Evolutionary conservation across 2,329 filamentous ascomycete species (phyloP), one percentile per base, ranked within the genome.

Genomic region (Fusarium goolgardi): DNA sequence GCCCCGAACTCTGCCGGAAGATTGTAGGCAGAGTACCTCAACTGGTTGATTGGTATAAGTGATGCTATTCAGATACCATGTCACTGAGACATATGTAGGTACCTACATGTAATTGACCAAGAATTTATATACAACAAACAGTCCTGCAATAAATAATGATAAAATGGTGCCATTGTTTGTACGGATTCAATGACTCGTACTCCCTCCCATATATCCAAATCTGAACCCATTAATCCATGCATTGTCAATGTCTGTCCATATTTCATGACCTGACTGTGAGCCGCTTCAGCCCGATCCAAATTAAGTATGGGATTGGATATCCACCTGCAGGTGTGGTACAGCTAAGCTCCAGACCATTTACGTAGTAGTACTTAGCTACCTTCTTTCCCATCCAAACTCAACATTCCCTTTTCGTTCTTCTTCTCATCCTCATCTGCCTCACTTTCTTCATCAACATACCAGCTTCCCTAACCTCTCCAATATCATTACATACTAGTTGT

Each of bases 401-500:
- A 53, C 39, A 55, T 32, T 31, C 47, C 27, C 18, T 46, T 52
- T 51, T 45, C 29, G 44, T 54, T 57, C 63, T 65, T 57, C 63
- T 65, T 41, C 34, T 51, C 47, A 23, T 40, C 54, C 39, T 47
- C 52, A 45, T 57, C 49, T 55, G 45, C 50, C 27, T 63, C 35
- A 35, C 27, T 50, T 41, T 55, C 40, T 39, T 69, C 21, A 51
- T 55, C 56, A 21, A 46, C 56, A 15, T 12, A 37, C 18, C 12
- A 23, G 37, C 40, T 31, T 12, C 39, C 23, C 47, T 35, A 32
- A 44, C 15, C 53, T 45, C 49, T 60, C 41, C 37, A 54, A 35
- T 31, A 54, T 20, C 23, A 55, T 46, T 53, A 44, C 25, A 45
- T 16, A 55, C 64, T 50, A 72, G 74, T 78, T 69, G 75, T 75